Base-by-base conservation (phyloP, 225 moss, liverwort and hornwort species). In the Pseudoscleropodium purum region DNA sequence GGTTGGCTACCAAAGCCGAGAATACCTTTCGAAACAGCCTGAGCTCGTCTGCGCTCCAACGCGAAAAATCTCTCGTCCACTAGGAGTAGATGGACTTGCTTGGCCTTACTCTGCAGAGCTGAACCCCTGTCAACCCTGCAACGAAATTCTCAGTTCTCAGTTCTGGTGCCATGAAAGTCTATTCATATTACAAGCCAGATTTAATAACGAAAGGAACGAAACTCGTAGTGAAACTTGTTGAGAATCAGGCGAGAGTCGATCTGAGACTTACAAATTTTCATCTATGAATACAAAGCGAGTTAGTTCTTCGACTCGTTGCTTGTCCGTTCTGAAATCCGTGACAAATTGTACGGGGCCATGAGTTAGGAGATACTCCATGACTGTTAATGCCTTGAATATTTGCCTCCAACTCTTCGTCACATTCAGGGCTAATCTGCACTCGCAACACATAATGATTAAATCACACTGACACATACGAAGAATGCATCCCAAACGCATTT, bases 331-430 rank as follows among this genome's bases (percentile, higher is more conserved):
- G 85, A 94, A 94, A 88, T 94, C 94, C 90, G 92, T 88, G 65
- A 92, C 88, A 54, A 93, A 93, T 87, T 91, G 92, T 62, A 91
- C 93, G 16, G 91, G 92, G 64, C 94, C 94, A 90, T 94, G 94
- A 88, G 87, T 91, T 82, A 94, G 86, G 81, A 94, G 92, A 88
- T 94, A 94, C 87, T 94, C 94, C 79, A 94, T 85, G 68, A 94
- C 75, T 33, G 88, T 91, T 65, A 94, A 81, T 68, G 94, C 80
- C 82, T 94, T 94, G 59, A 86, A 88, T 57, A 92, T 52, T 87
- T 93, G 93, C 91, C 94, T 94, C 93, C 93, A 93, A 84, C 92
- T 77, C 85, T 91, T 94, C 89, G 89, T 82, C 67, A 81, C 87
- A 66, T 85, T 79, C 68, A 92, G 70, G 65, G 91, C 88, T 47